These are phyloP conservation scores for Aspergillus homomorphus DNA, from an alignment of 495 filamentous ascomycete genomes.

Conservation along the genomic window DNA sequence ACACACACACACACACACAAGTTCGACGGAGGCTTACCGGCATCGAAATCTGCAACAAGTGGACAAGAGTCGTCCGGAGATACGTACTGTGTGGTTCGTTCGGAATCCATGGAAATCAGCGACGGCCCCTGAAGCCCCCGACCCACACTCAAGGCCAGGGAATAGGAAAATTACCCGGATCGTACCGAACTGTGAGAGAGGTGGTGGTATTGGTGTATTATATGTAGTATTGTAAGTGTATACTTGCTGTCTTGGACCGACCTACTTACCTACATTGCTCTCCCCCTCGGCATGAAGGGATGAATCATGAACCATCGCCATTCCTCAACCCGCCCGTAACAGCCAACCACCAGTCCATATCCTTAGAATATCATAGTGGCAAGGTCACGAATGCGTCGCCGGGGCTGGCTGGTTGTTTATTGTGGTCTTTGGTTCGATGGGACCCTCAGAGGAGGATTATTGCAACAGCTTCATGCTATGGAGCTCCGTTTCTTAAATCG, in stretches of 20 bases:
- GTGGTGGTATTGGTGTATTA: background rate
- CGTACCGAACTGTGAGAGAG: background rate
- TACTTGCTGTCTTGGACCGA: background rate
- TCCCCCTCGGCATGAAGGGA: slow-evolving; percentile 4
- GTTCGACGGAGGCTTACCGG: background rate
- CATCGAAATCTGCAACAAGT: background rate
- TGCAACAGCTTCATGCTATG: background rate
- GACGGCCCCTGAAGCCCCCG: slow-evolving; percentile 23
- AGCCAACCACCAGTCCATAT: background rate
- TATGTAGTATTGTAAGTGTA: background rate
- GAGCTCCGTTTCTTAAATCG: background rate
- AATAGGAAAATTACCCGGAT: slow-evolving; percentile 1
- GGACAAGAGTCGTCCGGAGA: background rate
- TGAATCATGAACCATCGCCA: background rate
- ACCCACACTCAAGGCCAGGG: slow-evolving; percentile 2
- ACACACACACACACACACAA: background rate
- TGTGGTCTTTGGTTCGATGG: background rate
- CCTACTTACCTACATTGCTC: slow-evolving; percentile 5
- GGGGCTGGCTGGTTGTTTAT: slow-evolving; percentile 1
- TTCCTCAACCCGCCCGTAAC: slow-evolving; percentile 2
- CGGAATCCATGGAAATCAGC: slow-evolving; percentile 20
- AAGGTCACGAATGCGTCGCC: slow-evolving; percentile 6
- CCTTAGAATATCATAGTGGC: background rate
- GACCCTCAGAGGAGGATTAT: background rate
- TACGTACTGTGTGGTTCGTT: slow-evolving; percentile 4